Evolutionary conservation across 768 basidiomycete genomes (phyloP).

Genomic region (Amanita rubescens): DNA sequence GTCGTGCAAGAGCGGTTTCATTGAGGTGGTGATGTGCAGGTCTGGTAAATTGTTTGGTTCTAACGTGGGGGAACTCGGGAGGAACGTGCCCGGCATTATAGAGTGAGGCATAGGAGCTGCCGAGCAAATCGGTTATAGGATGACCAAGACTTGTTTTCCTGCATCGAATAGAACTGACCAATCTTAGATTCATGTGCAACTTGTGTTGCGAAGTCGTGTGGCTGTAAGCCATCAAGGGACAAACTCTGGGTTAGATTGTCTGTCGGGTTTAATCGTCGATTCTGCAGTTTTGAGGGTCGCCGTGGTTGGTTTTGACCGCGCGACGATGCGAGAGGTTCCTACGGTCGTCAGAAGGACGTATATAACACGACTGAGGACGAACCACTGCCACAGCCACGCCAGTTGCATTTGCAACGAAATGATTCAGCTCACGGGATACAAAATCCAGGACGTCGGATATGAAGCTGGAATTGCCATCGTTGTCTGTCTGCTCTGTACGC

Average conservation of each 20-base stretch:
- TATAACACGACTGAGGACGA: neutral
- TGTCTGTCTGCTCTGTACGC: slow-evolving; percentile 3
- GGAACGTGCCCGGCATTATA: slow-evolving; percentile 77
- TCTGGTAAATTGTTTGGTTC: slow-evolving; percentile 24
- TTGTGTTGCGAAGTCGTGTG: neutral
- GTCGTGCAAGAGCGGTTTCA: too few relatives aligned
- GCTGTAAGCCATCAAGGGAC: neutral
- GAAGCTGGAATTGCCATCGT: slow-evolving; percentile 29
- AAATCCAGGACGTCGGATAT: slow-evolving; percentile 61
- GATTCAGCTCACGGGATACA: slow-evolving; percentile 63
- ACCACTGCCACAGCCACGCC: slow-evolving; percentile 28
- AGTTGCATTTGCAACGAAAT: slow-evolving; percentile 63
- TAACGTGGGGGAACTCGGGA: slow-evolving; percentile 65
- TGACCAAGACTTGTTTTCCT: neutral
- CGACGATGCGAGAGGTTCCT: neutral
- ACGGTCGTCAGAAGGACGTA: neutral
- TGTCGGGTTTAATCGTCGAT: neutral
- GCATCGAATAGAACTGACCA: slow-evolving; percentile 1
- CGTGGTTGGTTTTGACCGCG: neutral
- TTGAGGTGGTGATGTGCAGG: too few relatives aligned
- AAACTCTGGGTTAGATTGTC: too few relatives aligned
- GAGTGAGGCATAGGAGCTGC: slow-evolving; percentile 32
- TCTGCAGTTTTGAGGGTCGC: neutral
- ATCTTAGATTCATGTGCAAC: neutral
- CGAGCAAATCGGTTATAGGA: slow-evolving; percentile 20